These are phyloP conservation scores for Butyriboletus appendiculatus DNA, from an alignment of 1,284 basidiomycete genomes.

Conservation along the genomic window DNA sequence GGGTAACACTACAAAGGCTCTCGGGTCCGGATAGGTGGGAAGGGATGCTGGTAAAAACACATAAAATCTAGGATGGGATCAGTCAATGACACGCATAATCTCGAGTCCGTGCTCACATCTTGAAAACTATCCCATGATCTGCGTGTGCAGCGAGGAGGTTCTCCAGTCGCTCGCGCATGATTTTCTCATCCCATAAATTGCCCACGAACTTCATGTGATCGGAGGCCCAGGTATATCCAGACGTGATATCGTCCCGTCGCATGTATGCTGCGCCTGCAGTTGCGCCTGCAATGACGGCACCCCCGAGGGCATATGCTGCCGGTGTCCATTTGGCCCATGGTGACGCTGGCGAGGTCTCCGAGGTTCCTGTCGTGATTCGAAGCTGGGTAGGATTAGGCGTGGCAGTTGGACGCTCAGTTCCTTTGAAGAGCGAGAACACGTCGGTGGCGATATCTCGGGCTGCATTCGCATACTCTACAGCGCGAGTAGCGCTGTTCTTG, in stretches of 20 bases:
- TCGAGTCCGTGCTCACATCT: slow-evolving; percentile 57
- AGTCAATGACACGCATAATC: not conserved
- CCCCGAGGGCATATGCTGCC: slow-evolving; percentile 64
- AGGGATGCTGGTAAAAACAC: slow-evolving; percentile 67
- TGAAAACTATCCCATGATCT: slow-evolving; percentile 67
- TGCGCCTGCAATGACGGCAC: slow-evolving; percentile 77
- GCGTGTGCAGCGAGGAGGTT: slow-evolving; percentile 60
- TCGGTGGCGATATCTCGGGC: slow-evolving; percentile 63
- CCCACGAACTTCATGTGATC: slow-evolving; percentile 93
- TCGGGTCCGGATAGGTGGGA: slow-evolving; percentile 48
- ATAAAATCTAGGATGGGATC: slow-evolving; percentile 62
- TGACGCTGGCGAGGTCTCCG: slow-evolving; percentile 24
- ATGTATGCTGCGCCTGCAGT: slow-evolving; percentile 86
- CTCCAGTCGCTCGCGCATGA: slow-evolving; percentile 63
- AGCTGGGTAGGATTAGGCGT: slow-evolving; percentile 28
- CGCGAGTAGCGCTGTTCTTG: slow-evolving; percentile 83
- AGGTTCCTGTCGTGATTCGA: slow-evolving; percentile 29
- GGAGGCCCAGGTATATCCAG: slow-evolving; percentile 74
- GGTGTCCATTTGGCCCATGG: slow-evolving; percentile 65
- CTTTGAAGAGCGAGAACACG: slow-evolving; percentile 50
- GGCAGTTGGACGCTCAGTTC: slow-evolving; percentile 40
- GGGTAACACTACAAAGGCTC: slow-evolving; percentile 82
- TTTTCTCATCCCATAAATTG: slow-evolving; percentile 82
- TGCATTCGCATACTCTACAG: slow-evolving; percentile 68
- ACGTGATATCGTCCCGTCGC: slow-evolving; percentile 69